Base-by-base conservation (phyloP, 306 rosid genomes). In the Macrotyloma uniflorum region DNA sequence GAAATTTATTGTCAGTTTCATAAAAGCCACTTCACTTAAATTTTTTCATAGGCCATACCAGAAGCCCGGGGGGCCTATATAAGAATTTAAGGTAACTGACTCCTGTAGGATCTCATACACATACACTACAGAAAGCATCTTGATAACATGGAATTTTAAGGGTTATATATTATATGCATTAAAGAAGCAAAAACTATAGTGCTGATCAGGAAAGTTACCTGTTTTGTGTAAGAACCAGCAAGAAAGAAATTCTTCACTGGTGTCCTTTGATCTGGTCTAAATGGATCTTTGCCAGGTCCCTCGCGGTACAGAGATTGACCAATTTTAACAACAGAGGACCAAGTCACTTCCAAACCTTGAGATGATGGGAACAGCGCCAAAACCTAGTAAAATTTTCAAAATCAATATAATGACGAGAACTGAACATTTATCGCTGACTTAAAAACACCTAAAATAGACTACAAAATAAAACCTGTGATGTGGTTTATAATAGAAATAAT, bases 291-390 rank as follows among this genome's bases (percentile, higher is more conserved):
- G 28, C 99, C 97, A 61, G 98, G 99, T 70, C 86, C 99, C 86
- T 95, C 99, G 0, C 98, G 93, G 78, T 95, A 95, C 13, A 95
- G 88, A 81, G 99, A 95, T 85, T 95, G 98, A n/a, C 90, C 96
- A 30, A 95, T 93, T 84, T 95, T 95, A 81, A 95, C 99, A 18
- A 95, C 97, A 1, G 99, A 95, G 40, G 99, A 95, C 99, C 99
- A 95, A 46, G 86, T 90, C 76, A 95, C 90, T 79, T 95, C 97
- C 83, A 95, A 85, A 74, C 99, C 99, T 88, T 95, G 99, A 38
- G 97, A 83, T 43, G 99, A 95, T 73, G 99, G 99, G 82, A 95
- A 95, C 74, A 95, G 76, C 20, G 84, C 83, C 70, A 89, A 76
- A 68, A 95, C 98, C 97, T 94, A 85, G 57, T 66, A 78, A 57